Evolutionary conservation across 2,329 filamentous ascomycete species (phyloP).

Genomic region (Proliferodiscus dingleyae): DNA sequence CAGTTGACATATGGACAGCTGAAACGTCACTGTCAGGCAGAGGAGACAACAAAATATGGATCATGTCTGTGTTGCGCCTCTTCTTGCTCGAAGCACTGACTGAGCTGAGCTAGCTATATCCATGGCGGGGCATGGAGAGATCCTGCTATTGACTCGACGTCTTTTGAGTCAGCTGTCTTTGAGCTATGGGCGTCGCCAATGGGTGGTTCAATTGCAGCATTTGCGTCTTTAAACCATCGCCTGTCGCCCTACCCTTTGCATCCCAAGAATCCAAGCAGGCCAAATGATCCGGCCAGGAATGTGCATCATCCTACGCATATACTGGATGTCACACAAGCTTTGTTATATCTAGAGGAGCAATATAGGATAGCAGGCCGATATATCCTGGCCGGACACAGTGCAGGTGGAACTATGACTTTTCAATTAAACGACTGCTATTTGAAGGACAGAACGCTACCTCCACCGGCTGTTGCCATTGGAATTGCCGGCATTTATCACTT

Average conservation of each 20-base stretch:
- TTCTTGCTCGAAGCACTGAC: background rate
- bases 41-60: conserved; percentile 6
- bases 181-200: conserved; percentile 33
- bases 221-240: conserved; percentile 61
- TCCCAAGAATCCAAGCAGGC: conserved; percentile 39
- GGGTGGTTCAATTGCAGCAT: conserved; percentile 44
- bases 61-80: conserved; percentile 9
- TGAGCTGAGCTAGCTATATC: conserved; percentile 32
- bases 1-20: conserved; percentile 13
- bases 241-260: conserved; percentile 50
- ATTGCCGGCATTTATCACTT: conserved; percentile 65
- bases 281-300: conserved; percentile 33
- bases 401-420: conserved; percentile 58
- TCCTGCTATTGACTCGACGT: conserved; percentile 43
- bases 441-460: conserved; percentile 28
- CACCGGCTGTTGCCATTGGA: conserved; percentile 52
- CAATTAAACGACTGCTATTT: conserved; percentile 39
- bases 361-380: conserved; percentile 44
- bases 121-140: conserved; percentile 63
- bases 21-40: background rate
- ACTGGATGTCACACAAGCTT: conserved; percentile 47
- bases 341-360: conserved; percentile 44
- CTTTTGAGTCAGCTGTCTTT: conserved; percentile 42
- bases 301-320: conserved; percentile 57
- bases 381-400: conserved; percentile 57